Evolutionary conservation across 495 filamentous ascomycete species (phyloP).

Genomic region (Annulohypoxylon moriforme): DNA sequence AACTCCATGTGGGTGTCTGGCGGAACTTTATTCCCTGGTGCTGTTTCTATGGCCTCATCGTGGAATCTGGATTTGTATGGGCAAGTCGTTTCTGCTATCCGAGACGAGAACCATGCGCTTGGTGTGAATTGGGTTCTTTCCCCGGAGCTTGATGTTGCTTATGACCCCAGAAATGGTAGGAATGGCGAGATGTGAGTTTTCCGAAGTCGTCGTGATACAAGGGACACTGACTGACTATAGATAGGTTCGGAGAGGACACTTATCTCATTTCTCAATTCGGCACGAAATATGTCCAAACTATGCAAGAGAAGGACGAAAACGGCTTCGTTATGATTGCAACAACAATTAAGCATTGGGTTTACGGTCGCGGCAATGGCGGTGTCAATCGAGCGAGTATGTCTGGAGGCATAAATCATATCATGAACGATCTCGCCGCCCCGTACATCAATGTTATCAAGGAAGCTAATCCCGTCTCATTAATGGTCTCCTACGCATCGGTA

Average conservation of each 20-base stretch:
- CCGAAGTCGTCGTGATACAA: background rate
- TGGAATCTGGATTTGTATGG: conserved; percentile 36
- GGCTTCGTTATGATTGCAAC: conserved; percentile 36
- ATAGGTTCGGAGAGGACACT: conserved; percentile 36
- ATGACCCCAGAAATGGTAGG: conserved; percentile 37
- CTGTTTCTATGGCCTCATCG: conserved; percentile 29
- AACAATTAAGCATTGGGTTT: conserved; percentile 40
- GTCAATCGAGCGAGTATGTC: conserved; percentile 34
- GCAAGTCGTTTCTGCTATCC: conserved; percentile 24
- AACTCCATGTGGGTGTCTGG: conserved; percentile 29
- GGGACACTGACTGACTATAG: background rate
- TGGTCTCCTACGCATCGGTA: conserved; percentile 33
- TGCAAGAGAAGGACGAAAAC: conserved; percentile 39
- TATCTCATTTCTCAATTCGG: conserved; percentile 31
- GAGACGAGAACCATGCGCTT: conserved; percentile 32
- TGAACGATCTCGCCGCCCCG: conserved; percentile 30
- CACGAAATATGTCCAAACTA: conserved; percentile 34
- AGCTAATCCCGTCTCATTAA: conserved; percentile 17
- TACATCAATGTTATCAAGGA: conserved; percentile 35
- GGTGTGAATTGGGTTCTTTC: conserved; percentile 35
- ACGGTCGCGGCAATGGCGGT: conserved; percentile 32
- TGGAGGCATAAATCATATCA: conserved; percentile 36
- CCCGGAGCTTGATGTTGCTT: conserved; percentile 31
- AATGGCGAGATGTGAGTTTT: conserved; percentile 36
- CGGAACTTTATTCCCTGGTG: conserved; percentile 31